A percentile compares a stretch with the other conserved stretches of the same genome.
These are phyloP conservation scores for Pisolithus thermaeus DNA, from an alignment of 1,284 basidiomycete genomes.

Conservation along the genomic window DNA sequence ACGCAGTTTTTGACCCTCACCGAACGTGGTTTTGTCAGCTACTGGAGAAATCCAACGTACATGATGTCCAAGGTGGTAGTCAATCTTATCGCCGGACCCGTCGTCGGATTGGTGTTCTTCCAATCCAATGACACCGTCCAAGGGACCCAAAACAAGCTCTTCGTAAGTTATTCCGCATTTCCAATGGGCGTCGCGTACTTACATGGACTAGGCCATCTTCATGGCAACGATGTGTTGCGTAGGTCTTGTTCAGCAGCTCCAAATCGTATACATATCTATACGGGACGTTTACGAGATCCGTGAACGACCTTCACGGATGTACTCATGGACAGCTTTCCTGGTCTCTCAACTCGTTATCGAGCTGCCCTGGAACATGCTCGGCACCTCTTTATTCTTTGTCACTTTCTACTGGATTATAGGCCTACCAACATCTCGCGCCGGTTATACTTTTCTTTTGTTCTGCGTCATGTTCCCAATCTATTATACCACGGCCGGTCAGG, in stretches of 20 bases:
- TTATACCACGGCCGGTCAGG: slow-evolving; percentile 44
- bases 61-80: slow-evolving; percentile 68
- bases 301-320: slow-evolving; percentile 61
- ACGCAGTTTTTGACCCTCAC: slow-evolving; percentile 45
- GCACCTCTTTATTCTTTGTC: slow-evolving; percentile 52
- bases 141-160: slow-evolving; percentile 81
- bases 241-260: slow-evolving; percentile 48
- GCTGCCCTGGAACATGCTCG: slow-evolving; percentile 33
- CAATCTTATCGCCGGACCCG: slow-evolving; percentile 50
- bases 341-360: slow-evolving; percentile 38
- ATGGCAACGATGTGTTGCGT: slow-evolving; percentile 43
- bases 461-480: slow-evolving; percentile 51
- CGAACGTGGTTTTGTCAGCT: slow-evolving; percentile 31
- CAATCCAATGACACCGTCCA: slow-evolving; percentile 58
- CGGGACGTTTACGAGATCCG: slow-evolving; percentile 59
- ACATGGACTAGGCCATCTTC: slow-evolving; percentile 34
- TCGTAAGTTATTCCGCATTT: slow-evolving; percentile 27
- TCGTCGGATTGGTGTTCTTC: slow-evolving; percentile 72
- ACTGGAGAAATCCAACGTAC: slow-evolving; percentile 67
- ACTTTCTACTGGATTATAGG: slow-evolving; percentile 27
- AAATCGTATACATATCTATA: slow-evolving; percentile 48
- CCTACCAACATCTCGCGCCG: slow-evolving; percentile 46
- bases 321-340: slow-evolving; percentile 54
- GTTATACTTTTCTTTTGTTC: slow-evolving; percentile 53
- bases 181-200: neutral